Evolutionary conservation across 805 yeast genomes (phyloP), one percentile per base, ranked within the genome.

Genomic region (Barnettozyma vustinii): DNA sequence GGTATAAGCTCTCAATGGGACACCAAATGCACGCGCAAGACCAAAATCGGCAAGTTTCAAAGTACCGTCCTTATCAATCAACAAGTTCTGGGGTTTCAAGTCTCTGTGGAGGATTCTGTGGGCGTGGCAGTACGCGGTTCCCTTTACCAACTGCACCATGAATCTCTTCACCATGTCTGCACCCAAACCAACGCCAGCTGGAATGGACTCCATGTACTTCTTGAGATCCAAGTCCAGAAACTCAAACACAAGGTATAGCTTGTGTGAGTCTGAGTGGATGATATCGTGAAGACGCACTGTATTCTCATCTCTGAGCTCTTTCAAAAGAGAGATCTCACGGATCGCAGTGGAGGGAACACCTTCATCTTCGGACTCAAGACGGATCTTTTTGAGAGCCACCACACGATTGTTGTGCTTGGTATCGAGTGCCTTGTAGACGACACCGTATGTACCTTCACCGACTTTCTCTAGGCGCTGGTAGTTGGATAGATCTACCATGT

Each of bases 311-410:
- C 88, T 80, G 76, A 94, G 77, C 65, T 94, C 99, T 66, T 94
- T 92, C 68, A 94, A 77, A 42, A 94, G 75, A 1, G 98, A 92
- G 58, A 94, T 94, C 65, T 94, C 99, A 59, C 99, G 77, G 51
- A 94, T 94, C 6, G 99, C 98, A 0, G 99, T 94, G 1, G 97
- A 90, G 2, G 99, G 99, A 20, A 95, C 97, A 18, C 99, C 99
- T 66, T 94, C 99, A 66, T 89, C 96, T 67, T 94, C 99, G 19
- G 96, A 88, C 65, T 94, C 99, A 46, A 94, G 72, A 50, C 98
- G 80, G 66, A 94, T 95, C 70, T 94, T 95, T 68, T 94, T 94
- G 58, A 94, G 73, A 0, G 99, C 99, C 35, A 94, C 99, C 41
- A 90, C 80, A n/a, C 97, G 79, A 70, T 92, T 92, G 57, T 90